A percentile compares a stretch with the other conserved stretches of the same genome.
These are phyloP conservation scores for Naegleria gruberi DNA, from an alignment of 208 protist genomes.

Conservation along the genomic window DNA sequence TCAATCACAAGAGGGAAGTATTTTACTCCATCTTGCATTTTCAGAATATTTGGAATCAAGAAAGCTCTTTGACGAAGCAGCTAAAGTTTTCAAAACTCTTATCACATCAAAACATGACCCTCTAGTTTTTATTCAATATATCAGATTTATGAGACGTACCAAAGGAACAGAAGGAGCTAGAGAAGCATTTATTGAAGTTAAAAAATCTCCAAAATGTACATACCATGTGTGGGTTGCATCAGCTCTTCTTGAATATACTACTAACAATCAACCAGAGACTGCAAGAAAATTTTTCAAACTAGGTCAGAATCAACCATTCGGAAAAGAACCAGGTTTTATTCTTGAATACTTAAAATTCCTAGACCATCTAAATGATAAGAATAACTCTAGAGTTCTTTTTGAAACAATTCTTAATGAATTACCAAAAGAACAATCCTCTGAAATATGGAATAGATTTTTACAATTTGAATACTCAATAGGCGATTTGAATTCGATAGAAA, in stretches of 20 bases:
- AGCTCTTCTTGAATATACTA: background rate
- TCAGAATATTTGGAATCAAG: background rate
- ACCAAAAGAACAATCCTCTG: background rate
- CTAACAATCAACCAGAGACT: background rate
- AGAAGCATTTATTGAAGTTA: background rate
- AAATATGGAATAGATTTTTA: constrained; percentile 20
- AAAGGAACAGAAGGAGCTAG: background rate
- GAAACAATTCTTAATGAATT: background rate
- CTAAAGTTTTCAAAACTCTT: background rate
- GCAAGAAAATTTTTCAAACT: background rate
- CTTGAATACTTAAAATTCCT: constrained; percentile 7
- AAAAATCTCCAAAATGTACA: background rate
- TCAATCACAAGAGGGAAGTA: background rate
- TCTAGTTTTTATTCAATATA: constrained; percentile 4
- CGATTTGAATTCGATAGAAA: background rate
- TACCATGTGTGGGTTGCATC: constrained; percentile 18
- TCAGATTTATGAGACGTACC: background rate
- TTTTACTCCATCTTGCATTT: constrained; percentile 5
- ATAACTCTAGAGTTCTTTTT: constrained; percentile 11
- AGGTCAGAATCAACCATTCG: background rate
- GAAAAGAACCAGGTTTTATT: background rate
- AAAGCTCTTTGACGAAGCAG: background rate
- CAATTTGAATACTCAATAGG: background rate
- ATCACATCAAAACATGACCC: background rate
- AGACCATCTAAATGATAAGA: constrained; percentile 3